phyloP scores from a whole-genome alignment of 2,329 filamentous ascomycete species.

The Stachybotrys chartarum region DNA sequence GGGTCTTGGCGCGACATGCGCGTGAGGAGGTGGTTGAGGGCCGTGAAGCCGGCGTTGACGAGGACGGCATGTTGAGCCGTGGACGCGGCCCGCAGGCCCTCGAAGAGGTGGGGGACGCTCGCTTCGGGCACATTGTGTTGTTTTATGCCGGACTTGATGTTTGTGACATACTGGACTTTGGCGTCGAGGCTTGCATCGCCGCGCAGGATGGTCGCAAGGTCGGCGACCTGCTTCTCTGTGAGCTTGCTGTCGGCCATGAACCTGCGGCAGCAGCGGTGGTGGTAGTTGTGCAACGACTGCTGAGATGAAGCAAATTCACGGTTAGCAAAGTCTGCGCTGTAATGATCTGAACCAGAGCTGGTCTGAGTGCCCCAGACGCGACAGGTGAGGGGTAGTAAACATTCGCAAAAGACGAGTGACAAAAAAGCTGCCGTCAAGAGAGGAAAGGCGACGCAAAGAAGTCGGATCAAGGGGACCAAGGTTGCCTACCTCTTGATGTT shows the following conservation, averaged over 20 bases:
- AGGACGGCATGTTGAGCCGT: slow-evolving; percentile 70
- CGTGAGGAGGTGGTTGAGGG: slow-evolving; percentile 80
- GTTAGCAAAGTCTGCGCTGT: too few species aligned
- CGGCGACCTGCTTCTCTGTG: slow-evolving; percentile 50
- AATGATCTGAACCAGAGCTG: too few species aligned
- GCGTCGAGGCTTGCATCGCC: slow-evolving; percentile 61
- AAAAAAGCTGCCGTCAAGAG: too few species aligned
- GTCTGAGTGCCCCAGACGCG: too few species aligned
- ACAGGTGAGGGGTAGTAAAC: too few species aligned
- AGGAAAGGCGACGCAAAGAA: too few species aligned
- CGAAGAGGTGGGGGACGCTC: slow-evolving; percentile 67
- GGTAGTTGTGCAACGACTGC: neutral
- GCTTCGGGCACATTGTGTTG: slow-evolving; percentile 80
- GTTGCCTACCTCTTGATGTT: too few species aligned
- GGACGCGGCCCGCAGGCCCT: slow-evolving; percentile 71
- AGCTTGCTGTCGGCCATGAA: slow-evolving; percentile 48
- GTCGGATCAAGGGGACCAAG: too few species aligned
- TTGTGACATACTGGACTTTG: slow-evolving; percentile 65
- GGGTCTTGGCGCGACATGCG: slow-evolving; percentile 80
- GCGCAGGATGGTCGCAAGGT: slow-evolving; percentile 44
- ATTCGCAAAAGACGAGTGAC: too few species aligned
- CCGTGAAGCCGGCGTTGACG: slow-evolving; percentile 77
- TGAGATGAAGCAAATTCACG: neutral
- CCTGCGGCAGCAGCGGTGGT: slow-evolving; percentile 2
- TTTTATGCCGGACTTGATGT: slow-evolving; percentile 82